phyloP scores from a whole-genome alignment of 129 eudicot genomes.

The carrot (Daucus carota) region DH1_v3.0 NC_030386.2:38787001-38787500 shows the following conservation, averaged over 20 bases:
- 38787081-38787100: background rate
- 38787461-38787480: background rate
- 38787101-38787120: background rate
- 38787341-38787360: background rate
- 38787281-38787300: background rate
- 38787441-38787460: background rate
- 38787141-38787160: background rate
- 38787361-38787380: background rate
- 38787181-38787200: conserved; percentile 3
- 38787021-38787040: background rate
- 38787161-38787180: conserved; percentile 4
- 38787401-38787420: background rate
- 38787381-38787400: background rate
- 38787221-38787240: background rate
- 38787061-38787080: background rate
- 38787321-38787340: background rate
- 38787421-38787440: background rate
- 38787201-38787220: too few species aligned
- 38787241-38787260: background rate
- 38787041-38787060: background rate
- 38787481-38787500: conserved; percentile 7
- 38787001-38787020: background rate
- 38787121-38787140: background rate
- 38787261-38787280: background rate
- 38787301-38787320: background rate